Percentiles rank a stretch among this genome's conserved stretches.
Evolutionary conservation across 805 yeast genomes (phyloP).

Genomic region (Tetrapisispora nanseiensis): DNA sequence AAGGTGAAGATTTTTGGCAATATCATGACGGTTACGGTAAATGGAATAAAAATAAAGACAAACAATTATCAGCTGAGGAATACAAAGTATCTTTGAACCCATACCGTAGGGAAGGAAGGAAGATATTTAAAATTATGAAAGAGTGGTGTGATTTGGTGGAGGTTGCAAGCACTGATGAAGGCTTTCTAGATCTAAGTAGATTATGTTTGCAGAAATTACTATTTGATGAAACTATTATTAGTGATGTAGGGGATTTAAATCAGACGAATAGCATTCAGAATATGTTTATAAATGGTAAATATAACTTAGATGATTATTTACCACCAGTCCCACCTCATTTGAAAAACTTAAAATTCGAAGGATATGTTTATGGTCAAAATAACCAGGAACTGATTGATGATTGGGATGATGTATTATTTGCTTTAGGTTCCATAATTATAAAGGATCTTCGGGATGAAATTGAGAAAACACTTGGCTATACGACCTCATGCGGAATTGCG

Average conservation of each 20-base stretch:
- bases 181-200: constrained; percentile 76
- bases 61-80: constrained; percentile 47
- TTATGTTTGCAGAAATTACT: constrained; percentile 38
- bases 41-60: constrained; percentile 33
- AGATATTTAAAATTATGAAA: constrained; percentile 58
- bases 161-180: constrained; percentile 94
- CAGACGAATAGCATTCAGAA: constrained; percentile 9
- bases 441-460: constrained; percentile 45
- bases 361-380: constrained; percentile 13
- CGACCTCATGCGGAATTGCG: constrained; percentile 84
- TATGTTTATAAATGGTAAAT: constrained; percentile 17
- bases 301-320: constrained; percentile 15
- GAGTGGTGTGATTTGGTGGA: constrained; percentile 61
- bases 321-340: constrained; percentile 19
- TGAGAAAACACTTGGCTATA: constrained; percentile 52
- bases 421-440: constrained; percentile 57
- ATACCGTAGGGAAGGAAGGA: constrained; percentile 77
- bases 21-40: constrained; percentile 39
- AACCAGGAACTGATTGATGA: constrained; percentile 29
- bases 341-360: constrained; percentile 15
- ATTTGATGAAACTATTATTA: constrained; percentile 8
- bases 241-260: background rate
- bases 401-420: constrained; percentile 75
- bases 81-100: constrained; percentile 89
- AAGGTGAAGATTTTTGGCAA: constrained; percentile 79